phyloP scores from a whole-genome alignment of 2,329 filamentous ascomycete species.

The Emydomyces testavorans region DNA sequence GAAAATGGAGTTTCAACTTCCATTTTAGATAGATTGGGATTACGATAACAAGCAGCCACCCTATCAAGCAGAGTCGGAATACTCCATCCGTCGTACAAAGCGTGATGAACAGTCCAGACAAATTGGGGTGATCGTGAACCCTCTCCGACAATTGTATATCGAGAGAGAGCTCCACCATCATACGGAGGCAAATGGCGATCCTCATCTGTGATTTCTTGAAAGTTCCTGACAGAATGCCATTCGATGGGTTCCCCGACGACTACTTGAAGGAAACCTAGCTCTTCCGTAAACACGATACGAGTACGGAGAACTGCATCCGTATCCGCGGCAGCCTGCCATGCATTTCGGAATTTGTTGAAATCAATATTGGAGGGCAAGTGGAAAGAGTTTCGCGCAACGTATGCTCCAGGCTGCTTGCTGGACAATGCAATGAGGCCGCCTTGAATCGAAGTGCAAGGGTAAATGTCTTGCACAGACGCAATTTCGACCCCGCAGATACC shows the following conservation, averaged over 20 bases:
- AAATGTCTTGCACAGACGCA: slow-evolving; percentile 28
- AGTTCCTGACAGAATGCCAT: slow-evolving; percentile 16
- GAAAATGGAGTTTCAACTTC: slow-evolving; percentile 14
- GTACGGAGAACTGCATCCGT: slow-evolving; percentile 34
- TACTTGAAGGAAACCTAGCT: slow-evolving; percentile 23
- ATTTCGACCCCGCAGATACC: slow-evolving; percentile 16
- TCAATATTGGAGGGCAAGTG: slow-evolving; percentile 24
- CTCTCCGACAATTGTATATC: slow-evolving; percentile 16
- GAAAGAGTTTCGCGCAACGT: slow-evolving; percentile 32
- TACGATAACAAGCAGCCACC: slow-evolving; percentile 16
- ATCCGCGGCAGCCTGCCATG: slow-evolving; percentile 30
- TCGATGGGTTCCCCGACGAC: slow-evolving; percentile 19
- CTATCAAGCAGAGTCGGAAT: slow-evolving; percentile 18
- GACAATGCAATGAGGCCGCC: slow-evolving; percentile 34
- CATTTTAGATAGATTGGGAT: neutral
- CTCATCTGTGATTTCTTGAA: slow-evolving; percentile 12
- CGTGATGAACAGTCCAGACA: slow-evolving; percentile 35
- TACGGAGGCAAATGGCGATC: slow-evolving; percentile 12
- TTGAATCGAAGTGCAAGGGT: slow-evolving; percentile 35
- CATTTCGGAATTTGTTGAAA: slow-evolving; percentile 27
- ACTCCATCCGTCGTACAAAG: slow-evolving; percentile 33
- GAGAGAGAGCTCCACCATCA: slow-evolving; percentile 28
- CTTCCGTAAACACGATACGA: slow-evolving; percentile 24
- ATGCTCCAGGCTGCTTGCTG: slow-evolving; percentile 29
- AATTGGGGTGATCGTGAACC: slow-evolving; percentile 20